Conservation (phyloP, 2,329 filamentous ascomycete genomes). For the Alternaria triticimaculans region DNA sequence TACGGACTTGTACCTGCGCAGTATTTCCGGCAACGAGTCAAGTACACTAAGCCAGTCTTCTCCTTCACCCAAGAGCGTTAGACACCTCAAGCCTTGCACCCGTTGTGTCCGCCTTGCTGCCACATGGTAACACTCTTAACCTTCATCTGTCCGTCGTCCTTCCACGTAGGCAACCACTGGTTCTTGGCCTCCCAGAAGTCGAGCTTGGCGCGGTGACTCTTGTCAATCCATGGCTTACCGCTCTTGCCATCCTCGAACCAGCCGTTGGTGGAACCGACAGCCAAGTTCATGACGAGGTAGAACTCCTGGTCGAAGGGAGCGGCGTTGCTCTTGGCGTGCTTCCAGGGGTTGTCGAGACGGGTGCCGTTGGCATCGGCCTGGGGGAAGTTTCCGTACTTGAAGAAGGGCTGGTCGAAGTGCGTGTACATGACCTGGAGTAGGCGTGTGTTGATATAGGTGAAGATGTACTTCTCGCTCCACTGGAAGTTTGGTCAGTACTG, state of each 20-base stretch:
- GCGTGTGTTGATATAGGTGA: slow-evolving; percentile 83
- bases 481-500: slow-evolving; percentile 15
- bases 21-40: not conserved
- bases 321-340: slow-evolving; percentile 63
- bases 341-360: slow-evolving; percentile 69
- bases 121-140: slow-evolving; percentile 69
- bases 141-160: slow-evolving; percentile 66
- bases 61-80: not conserved
- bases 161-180: slow-evolving; percentile 75
- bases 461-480: slow-evolving; percentile 88
- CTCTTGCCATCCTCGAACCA: slow-evolving; percentile 79
- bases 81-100: slow-evolving; percentile 40
- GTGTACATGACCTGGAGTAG: slow-evolving; percentile 82
- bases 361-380: slow-evolving; percentile 70
- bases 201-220: slow-evolving; percentile 67
- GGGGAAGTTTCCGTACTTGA: slow-evolving; percentile 72
- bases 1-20: not conserved
- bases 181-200: slow-evolving; percentile 78
- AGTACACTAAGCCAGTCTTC: not conserved
- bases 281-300: slow-evolving; percentile 77
- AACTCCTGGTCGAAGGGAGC: slow-evolving; percentile 80
- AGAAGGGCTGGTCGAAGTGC: slow-evolving; percentile 72
- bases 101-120: slow-evolving; percentile 58
- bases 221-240: slow-evolving; percentile 81
- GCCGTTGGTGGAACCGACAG: slow-evolving; percentile 78